Percentiles rank a stretch among this genome's conserved stretches.
Evolutionary conservation across 345 rosid species (phyloP).

Genomic region (Eucalyptus sp.): DNA sequence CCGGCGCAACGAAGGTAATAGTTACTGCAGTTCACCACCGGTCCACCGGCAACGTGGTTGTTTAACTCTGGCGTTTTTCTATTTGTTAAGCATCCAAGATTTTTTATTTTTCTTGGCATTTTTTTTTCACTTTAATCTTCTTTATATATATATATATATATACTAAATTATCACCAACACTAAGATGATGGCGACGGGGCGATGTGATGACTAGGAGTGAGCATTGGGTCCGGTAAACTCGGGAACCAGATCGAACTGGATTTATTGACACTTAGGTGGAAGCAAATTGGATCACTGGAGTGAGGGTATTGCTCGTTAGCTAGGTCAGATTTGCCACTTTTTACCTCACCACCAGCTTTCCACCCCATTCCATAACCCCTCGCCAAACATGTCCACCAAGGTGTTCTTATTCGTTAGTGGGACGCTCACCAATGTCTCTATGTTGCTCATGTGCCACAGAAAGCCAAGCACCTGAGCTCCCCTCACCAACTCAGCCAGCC

Average conservation of each 20-base stretch:
- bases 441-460: background rate
- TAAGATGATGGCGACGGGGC: background rate
- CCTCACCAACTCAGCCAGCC: background rate
- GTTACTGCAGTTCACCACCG: background rate
- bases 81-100: too few species aligned
- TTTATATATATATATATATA: too few species aligned
- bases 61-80: background rate
- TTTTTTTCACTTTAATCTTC: too few species aligned
- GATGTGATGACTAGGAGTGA: background rate
- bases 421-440: background rate
- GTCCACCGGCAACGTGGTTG: background rate
- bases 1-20: background rate
- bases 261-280: background rate
- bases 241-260: too few species aligned
- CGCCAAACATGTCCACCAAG: background rate
- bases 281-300: background rate
- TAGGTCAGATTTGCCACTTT: background rate
- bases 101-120: too few species aligned
- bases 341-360: background rate
- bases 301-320: background rate
- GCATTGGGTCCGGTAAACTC: fast-evolving
- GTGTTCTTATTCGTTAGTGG: background rate
- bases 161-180: background rate
- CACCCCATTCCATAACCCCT: background rate
- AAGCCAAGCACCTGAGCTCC: background rate